Evolutionary conservation across 192 early-diverging fungal genomes (phyloP).

Genomic region (Ambispora gerdemannii): DNA sequence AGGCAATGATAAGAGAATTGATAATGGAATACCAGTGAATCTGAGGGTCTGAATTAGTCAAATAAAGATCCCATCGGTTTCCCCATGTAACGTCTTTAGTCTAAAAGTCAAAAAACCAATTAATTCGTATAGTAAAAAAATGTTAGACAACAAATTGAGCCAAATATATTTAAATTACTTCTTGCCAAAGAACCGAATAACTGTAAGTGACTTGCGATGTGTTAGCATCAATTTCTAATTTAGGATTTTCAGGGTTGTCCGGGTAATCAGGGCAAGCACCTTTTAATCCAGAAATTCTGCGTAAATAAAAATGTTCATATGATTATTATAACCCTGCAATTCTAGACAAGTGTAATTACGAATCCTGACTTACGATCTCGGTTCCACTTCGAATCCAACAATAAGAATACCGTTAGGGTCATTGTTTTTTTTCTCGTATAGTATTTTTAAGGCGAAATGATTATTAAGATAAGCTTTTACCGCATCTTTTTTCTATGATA

Average conservation of each 20-base stretch:
- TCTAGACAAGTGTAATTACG: neutral
- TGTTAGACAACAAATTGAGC: neutral
- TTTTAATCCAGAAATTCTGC: slow-evolving; percentile 28
- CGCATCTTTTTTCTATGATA: neutral
- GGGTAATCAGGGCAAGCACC: slow-evolving; percentile 35
- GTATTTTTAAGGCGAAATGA: slow-evolving; percentile 59
- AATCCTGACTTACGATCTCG: slow-evolving; percentile 49
- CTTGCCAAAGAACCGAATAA: slow-evolving; percentile 71
- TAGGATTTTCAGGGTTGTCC: slow-evolving; percentile 36
- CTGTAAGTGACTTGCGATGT: slow-evolving; percentile 51
- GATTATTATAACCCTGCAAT: too few relatives aligned
- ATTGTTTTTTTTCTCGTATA: slow-evolving; percentile 46
- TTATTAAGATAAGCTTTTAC: slow-evolving; percentile 61
- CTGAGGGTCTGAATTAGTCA: slow-evolving; percentile 46
- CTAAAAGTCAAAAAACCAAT: slow-evolving; percentile 3
- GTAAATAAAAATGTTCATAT: too few relatives aligned
- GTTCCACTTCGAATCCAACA: slow-evolving; percentile 71
- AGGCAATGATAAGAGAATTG: slow-evolving; percentile 63
- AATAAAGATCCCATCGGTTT: slow-evolving; percentile 66
- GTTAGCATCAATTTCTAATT: slow-evolving; percentile 36
- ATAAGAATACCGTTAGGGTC: slow-evolving; percentile 47
- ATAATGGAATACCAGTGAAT: slow-evolving; percentile 69
- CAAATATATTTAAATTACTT: slow-evolving; percentile 36
- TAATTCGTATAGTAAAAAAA: neutral
- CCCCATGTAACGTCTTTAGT: slow-evolving; percentile 45